Percentiles rank a stretch among this genome's conserved stretches.
Conservation (phyloP, 1,284 basidiomycete genomes). For the Taiwanofungus camphoratus region DNA sequence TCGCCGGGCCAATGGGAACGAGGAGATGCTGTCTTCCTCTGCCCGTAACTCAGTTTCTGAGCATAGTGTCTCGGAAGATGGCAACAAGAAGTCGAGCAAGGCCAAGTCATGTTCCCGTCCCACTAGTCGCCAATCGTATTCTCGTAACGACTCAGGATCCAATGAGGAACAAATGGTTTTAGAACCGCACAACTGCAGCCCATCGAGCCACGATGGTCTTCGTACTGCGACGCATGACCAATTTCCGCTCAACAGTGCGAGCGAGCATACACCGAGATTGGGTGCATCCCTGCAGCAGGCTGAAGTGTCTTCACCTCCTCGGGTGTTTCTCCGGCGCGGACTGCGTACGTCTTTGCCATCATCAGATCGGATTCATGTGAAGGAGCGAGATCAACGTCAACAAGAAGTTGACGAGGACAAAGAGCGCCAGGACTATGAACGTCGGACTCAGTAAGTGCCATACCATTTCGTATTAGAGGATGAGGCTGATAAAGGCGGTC, state of each 20-base stretch:
- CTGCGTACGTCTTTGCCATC: conserved; percentile 25
- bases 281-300: background rate
- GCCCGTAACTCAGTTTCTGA: conserved; percentile 44
- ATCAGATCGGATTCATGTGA: conserved; percentile 13
- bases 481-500: conserved; percentile 7
- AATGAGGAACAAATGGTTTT: too few species aligned
- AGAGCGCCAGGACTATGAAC: conserved; percentile 50
- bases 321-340: conserved; percentile 17
- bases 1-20: conserved; percentile 33
- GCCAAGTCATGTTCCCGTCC: background rate
- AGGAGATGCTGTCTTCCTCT: conserved; percentile 43
- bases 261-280: conserved; percentile 11
- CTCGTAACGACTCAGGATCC: too few species aligned
- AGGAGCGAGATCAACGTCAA: conserved; percentile 31
- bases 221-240: background rate
- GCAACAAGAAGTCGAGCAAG: conserved; percentile 2
- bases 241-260: background rate
- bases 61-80: conserved; percentile 32
- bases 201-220: too few species aligned
- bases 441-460: conserved; percentile 49
- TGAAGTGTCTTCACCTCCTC: conserved; percentile 2
- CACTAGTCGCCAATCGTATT: too few species aligned
- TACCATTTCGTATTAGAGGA: background rate
- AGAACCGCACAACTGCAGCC: too few species aligned
- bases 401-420: conserved; percentile 43